A percentile compares a stretch with the other conserved stretches of the same genome.
Conservation (phyloP, 2,329 filamentous ascomycete species). For the Botrytis fabae region DNA sequence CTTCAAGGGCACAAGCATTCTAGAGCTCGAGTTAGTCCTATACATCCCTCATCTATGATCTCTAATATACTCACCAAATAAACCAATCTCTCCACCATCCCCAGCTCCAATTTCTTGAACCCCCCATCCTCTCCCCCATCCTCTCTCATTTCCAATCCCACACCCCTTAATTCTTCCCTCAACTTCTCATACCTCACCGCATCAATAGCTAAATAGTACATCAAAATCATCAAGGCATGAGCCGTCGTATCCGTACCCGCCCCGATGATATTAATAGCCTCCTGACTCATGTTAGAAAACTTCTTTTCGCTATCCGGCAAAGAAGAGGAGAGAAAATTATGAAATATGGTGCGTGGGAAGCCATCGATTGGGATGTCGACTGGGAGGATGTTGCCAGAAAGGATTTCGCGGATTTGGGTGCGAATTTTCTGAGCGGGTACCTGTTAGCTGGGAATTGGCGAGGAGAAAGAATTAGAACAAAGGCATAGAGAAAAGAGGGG, state of each 20-base stretch:
- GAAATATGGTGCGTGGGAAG: conserved; percentile 28
- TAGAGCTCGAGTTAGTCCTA: background rate
- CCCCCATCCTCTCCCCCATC: background rate
- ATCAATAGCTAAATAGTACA: conserved; percentile 29
- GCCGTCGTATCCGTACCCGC: conserved; percentile 33
- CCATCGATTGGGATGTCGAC: conserved; percentile 19
- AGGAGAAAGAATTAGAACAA: too few species aligned
- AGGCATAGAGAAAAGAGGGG: background rate
- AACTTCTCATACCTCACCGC: conserved; percentile 25
- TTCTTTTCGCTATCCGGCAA: conserved; percentile 29
- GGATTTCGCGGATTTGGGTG: conserved; percentile 15
- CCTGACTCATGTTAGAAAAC: conserved; percentile 29
- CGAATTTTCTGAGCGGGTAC: background rate
- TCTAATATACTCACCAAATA: background rate
- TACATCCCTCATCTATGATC: background rate
- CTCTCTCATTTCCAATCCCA: background rate
- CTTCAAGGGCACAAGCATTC: conserved; percentile 10
- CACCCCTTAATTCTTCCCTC: conserved; percentile 26
- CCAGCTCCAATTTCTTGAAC: conserved; percentile 16
- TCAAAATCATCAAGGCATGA: conserved; percentile 24
- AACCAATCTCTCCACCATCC: conserved; percentile 30
- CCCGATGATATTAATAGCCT: conserved; percentile 30
- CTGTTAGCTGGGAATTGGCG: background rate
- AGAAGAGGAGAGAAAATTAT: conserved; percentile 28
- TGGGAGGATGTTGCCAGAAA: background rate